phyloP scores from a whole-genome alignment of 2,329 filamentous ascomycete genomes.

The Aspergillus spinulosporus region DNA sequence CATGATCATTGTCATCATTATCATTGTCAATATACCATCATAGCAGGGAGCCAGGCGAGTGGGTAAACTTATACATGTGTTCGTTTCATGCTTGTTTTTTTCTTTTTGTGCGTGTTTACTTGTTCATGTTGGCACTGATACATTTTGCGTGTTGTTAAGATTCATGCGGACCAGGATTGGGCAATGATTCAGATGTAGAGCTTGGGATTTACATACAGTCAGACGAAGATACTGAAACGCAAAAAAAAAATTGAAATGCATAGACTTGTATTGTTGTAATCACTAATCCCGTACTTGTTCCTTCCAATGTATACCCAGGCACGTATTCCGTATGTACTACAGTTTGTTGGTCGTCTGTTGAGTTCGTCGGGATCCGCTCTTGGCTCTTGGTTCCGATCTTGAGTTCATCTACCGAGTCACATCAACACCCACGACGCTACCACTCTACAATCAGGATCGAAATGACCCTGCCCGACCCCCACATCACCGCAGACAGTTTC shows the following conservation, averaged over 20 bases:
- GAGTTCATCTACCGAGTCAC: neutral
- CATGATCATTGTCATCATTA: slow-evolving; percentile 25
- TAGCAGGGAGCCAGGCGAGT: slow-evolving; percentile 33
- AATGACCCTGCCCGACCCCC: slow-evolving; percentile 13
- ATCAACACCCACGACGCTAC: neutral
- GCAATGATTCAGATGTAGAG: slow-evolving; percentile 22
- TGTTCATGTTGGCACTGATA: slow-evolving; percentile 18
- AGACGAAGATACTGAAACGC: slow-evolving; percentile 11
- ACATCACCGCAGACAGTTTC: slow-evolving; percentile 37
- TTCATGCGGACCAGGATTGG: slow-evolving; percentile 20
- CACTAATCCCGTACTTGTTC: neutral
- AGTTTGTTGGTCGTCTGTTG: too few species aligned
- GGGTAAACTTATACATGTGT: slow-evolving; percentile 22
- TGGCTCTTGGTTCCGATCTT: neutral
- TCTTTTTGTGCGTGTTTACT: slow-evolving; percentile 8
- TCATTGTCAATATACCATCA: slow-evolving; percentile 31
- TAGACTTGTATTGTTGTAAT: neutral
- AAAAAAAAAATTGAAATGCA: slow-evolving; percentile 6
- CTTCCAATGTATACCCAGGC: neutral
- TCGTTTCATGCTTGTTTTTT: slow-evolving; percentile 15
- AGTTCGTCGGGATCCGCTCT: neutral
- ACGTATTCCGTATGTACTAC: neutral
- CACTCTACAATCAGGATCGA: neutral
- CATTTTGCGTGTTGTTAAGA: slow-evolving; percentile 19
- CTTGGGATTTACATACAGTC: slow-evolving; percentile 24